Evolutionary conservation across 345 rosid species (phyloP), one percentile per base, ranked within the genome.

Genomic region (Syzygium jambos): DNA sequence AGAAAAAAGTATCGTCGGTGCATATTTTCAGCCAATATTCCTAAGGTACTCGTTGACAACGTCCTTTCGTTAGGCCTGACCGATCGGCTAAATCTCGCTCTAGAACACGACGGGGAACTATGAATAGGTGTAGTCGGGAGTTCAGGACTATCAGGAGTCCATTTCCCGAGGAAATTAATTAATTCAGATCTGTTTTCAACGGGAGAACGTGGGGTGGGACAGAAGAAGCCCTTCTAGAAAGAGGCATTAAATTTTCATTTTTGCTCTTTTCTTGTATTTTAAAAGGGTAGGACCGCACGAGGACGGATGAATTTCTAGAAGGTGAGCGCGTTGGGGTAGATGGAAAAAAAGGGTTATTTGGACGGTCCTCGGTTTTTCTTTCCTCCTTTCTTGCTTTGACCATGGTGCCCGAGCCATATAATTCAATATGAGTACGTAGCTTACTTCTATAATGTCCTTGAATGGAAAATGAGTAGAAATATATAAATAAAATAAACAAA

Each of bases 41-140:
- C 1, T 6, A n/a, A 61, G 1, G 29, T 13, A n/a, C 4, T 13
- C 4, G 19, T n/a, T n/a, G 2, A 61, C 13, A n/a, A n/a, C 13
- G 13, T 61, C 34, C 9, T n/a, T 5, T n/a, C 73, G n/a, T n/a
- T 7, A 14, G 7, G 73, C 17, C 8, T 5, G 38, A 61, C 34
- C 19, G 38, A n/a, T 17, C 9, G 3, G 17, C 34, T 61, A 61
- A 61, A n/a, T 61, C 34, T 61, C 73, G 13, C n/a, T 61, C 73
- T 61, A 61, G 34, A 61, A 12, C 73, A 15, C 1, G 73, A 61
- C 12, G 34, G 34, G 34, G 14, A n/a, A 43, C 7, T 6, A 43
- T 43, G 46, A 43, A 43, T 43, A 43, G 7, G 46, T 6, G 46
- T 43, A 43, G 46, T 4, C 46, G 46, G 46, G 46, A 43, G 46